phyloP scores from a whole-genome alignment of 495 filamentous ascomycete genomes.

The Penicillium egyptiacum region DNA sequence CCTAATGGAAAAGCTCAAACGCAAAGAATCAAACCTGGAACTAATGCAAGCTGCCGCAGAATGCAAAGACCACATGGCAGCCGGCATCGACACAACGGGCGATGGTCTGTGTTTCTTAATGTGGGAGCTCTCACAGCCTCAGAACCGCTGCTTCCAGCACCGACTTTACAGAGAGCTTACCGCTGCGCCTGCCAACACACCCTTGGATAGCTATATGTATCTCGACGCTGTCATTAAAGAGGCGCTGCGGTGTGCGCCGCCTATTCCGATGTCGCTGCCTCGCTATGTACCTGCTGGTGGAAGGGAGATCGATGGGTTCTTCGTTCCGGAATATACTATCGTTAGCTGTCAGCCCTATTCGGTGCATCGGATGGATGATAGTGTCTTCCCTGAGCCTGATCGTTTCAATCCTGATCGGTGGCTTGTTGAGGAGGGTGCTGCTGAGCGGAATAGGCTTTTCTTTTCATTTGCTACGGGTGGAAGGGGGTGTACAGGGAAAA shows the following conservation, averaged over 20 bases:
- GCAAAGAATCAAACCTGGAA: constrained; percentile 29
- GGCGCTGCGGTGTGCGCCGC: constrained; percentile 56
- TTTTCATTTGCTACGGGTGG: constrained; percentile 48
- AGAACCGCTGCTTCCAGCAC: constrained; percentile 45
- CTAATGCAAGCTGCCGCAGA: constrained; percentile 41
- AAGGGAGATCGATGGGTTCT: constrained; percentile 35
- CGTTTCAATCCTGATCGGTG: constrained; percentile 63
- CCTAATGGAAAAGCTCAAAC: constrained; percentile 37
- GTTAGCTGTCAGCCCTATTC: constrained; percentile 67
- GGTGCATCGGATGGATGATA: constrained; percentile 59
- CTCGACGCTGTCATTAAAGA: constrained; percentile 64
- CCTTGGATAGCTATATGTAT: constrained; percentile 54
- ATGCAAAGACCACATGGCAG: constrained; percentile 53
- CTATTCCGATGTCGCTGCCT: constrained; percentile 67
- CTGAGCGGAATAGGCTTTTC: constrained; percentile 43
- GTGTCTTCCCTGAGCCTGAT: constrained; percentile 56
- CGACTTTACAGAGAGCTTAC: constrained; percentile 50
- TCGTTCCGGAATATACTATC: constrained; percentile 59
- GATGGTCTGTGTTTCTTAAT: constrained; percentile 65
- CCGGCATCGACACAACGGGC: constrained; percentile 67
- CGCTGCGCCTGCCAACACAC: constrained; percentile 16
- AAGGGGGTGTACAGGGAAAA: constrained; percentile 47
- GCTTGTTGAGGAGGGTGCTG: constrained; percentile 50
- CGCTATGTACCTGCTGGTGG: constrained; percentile 55
- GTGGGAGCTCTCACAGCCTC: constrained; percentile 62